A percentile compares a stretch with the other conserved stretches of the same genome.
Conservation (phyloP, 2,329 filamentous ascomycete genomes). For the Calonectria pteridis region DNA sequence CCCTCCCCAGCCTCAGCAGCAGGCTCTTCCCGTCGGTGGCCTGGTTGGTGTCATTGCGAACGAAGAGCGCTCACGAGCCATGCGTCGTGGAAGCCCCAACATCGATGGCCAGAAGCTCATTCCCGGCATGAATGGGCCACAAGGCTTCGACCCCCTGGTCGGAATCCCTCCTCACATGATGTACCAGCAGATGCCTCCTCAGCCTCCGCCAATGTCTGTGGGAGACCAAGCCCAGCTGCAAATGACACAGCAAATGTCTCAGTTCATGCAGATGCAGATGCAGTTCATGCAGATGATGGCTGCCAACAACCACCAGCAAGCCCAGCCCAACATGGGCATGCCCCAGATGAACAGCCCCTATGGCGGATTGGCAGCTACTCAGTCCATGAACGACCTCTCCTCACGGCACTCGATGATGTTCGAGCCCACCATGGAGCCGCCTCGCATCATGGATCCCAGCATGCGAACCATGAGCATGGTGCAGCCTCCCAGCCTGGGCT, state of each 20-base stretch:
- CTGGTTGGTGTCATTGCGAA: slow-evolving; percentile 89
- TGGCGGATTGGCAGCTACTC: slow-evolving; percentile 46
- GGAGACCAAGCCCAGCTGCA: slow-evolving; percentile 82
- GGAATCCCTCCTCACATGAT: slow-evolving; percentile 62
- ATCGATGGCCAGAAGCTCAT: slow-evolving; percentile 63
- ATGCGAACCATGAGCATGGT: slow-evolving; percentile 88
- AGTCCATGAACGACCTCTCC: slow-evolving; percentile 59
- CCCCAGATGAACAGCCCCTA: slow-evolving; percentile 46
- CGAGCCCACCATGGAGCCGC: slow-evolving; percentile 60
- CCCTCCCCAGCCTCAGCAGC: slow-evolving; percentile 50
- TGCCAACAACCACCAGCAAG: slow-evolving; percentile 45
- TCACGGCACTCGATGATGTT: slow-evolving; percentile 61
- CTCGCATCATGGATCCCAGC: slow-evolving; percentile 56
- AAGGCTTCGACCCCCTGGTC: slow-evolving; percentile 61
- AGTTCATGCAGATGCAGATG: slow-evolving; percentile 96
- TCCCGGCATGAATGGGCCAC: slow-evolving; percentile 52
- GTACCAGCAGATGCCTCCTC: slow-evolving; percentile 55
- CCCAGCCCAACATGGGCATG: slow-evolving; percentile 39
- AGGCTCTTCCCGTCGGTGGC: slow-evolving; percentile 75
- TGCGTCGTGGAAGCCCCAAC: slow-evolving; percentile 83
- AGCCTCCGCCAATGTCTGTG: slow-evolving; percentile 61
- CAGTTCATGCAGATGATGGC: slow-evolving; percentile 91
- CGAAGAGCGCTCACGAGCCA: slow-evolving; percentile 83
- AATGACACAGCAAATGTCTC: slow-evolving; percentile 85
- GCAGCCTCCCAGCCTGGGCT: slow-evolving; percentile 66